Base-by-base conservation (phyloP, 768 basidiomycete genomes). In the Hypholoma sublateritium region DNA sequence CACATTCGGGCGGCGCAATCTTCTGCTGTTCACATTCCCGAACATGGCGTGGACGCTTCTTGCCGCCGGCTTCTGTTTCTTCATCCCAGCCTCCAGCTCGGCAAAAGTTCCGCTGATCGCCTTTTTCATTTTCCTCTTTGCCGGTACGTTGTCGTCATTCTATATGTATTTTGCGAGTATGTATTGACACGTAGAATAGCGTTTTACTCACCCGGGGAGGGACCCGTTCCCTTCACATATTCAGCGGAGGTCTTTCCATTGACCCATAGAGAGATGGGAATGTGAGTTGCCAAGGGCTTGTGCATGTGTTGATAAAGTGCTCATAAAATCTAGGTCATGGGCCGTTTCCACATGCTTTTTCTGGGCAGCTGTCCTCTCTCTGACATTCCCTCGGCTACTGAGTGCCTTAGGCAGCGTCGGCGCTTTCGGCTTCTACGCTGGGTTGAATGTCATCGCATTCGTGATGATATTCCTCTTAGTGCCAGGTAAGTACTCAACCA, bases 211-310 rank as follows among this genome's bases (percentile, higher is more conserved):
- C 89, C 89, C 1, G 91, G 91, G 59, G 92, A 93, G 75, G 93
- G 93, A 0, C 93, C 93, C 5, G 93, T 95, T 7, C 93, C 93
- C 0, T 95, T 88, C 70, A 87, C 90, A 0, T 95, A 95, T 68
- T 93, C 91, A 4, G 93, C 93, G 3, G 94, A 95, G 70, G 93
- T 89, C 12, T 96, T 91, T 81, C 94, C 93, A 5, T 77, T 95
- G 37, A 87, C 87, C 28, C 82, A 89, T 58, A 78, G 91, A 64
- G 89, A 91, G 64, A 78, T 89, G 74, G 78, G 78, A 61, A 79
- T 79, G 78, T 77, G 45, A 63, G 73, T 65, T 5, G 39, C 25
- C 12, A 39, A 3, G 28, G 5, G 44, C 68, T 28, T 63, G 66
- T 17, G 66, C 49, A 57, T 58, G 11, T 70, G 68, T 57, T 71